phyloP scores from a whole-genome alignment of 805 yeast genomes.

The Hanseniaspora lindneri region DNA sequence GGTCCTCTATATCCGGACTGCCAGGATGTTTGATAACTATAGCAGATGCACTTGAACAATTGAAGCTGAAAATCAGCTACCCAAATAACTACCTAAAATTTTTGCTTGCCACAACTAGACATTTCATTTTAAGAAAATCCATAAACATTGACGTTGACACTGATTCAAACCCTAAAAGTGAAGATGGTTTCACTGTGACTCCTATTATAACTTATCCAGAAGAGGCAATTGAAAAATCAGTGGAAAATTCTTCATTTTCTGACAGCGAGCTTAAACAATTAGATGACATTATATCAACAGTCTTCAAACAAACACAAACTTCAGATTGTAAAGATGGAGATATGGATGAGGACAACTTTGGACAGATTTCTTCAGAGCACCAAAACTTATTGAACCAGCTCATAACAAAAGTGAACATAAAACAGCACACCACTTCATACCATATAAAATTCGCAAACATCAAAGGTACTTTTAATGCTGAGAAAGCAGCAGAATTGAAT shows the following conservation, averaged over 20 bases:
- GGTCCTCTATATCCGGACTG: conserved; percentile 80
- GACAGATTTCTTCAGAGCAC: conserved; percentile 27
- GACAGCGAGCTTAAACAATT: not conserved
- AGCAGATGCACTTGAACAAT: conserved; percentile 47
- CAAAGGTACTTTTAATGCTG: conserved; percentile 64
- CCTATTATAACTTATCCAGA: conserved; percentile 3
- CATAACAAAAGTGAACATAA: conserved; percentile 12
- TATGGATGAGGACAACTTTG: conserved; percentile 1
- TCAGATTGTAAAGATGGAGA: conserved; percentile 24
- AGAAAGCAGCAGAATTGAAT: conserved; percentile 55
- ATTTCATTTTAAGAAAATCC: conserved; percentile 72
- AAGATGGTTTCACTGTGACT: conserved; percentile 17
- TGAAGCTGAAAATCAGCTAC: conserved; percentile 42
- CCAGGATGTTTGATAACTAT: conserved; percentile 80
- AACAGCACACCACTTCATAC: conserved; percentile 44
- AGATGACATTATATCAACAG: not conserved
- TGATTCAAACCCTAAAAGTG: conserved; percentile 12
- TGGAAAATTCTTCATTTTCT: not conserved
- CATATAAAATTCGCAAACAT: conserved; percentile 53
- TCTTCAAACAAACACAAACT: conserved; percentile 23
- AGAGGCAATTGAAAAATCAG: not conserved
- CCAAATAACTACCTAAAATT: conserved; percentile 41
- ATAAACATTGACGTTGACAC: conserved; percentile 35
- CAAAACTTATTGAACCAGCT: not conserved
- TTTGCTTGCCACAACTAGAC: conserved; percentile 70